Base-by-base conservation (phyloP, 1,139 yeast genomes). In the Martiniozyma asiatica region DNA sequence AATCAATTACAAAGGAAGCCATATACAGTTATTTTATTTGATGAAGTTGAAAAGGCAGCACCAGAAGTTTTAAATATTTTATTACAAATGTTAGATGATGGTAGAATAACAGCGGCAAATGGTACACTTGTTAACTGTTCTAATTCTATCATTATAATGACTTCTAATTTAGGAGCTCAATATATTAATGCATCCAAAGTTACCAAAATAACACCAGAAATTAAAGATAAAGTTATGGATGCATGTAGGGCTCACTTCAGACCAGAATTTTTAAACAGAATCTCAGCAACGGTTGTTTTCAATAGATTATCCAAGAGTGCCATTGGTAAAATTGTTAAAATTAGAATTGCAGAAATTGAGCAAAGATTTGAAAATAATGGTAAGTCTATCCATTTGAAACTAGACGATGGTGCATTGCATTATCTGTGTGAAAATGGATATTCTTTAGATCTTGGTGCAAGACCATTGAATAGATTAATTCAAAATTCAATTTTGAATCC, bases 41-140 rank as follows among this genome's bases (percentile, higher is more conserved):
- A 89, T 59, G 98, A 89, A 59, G 94, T 89, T 35, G 98, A 89
- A 52, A 89, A 89, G 59, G 99, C 98, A n/a, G 94, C 95, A 3
- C 98, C 98, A 2, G 97, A 89, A 55, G 98, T 92, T 2, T 66
- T 89, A 54, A 92, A 95, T 5, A 76, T 89, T 14, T 65, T 89
- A 47, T 65, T 89, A 45, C 98, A 89, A 55, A 73, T 89, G 56
- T 65, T 89, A 39, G 99, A 92, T 51, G 99, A 92, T 56, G 99
- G 98, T 50, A 75, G 95, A 58, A 75, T 92, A 35, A 82, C 96
- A 16, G 79, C 94, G 15, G 84, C 94, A 31, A 85, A 81, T 51
- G 98, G 98, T 50, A 85, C 87, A 49, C 73, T 84, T 21, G 79
- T 92, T 44, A 87, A 87, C 58, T 85, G 94, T 44, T 77, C 96